phyloP scores from a whole-genome alignment of 2,329 filamentous ascomycete species.

The Knufia fluminis region DNA sequence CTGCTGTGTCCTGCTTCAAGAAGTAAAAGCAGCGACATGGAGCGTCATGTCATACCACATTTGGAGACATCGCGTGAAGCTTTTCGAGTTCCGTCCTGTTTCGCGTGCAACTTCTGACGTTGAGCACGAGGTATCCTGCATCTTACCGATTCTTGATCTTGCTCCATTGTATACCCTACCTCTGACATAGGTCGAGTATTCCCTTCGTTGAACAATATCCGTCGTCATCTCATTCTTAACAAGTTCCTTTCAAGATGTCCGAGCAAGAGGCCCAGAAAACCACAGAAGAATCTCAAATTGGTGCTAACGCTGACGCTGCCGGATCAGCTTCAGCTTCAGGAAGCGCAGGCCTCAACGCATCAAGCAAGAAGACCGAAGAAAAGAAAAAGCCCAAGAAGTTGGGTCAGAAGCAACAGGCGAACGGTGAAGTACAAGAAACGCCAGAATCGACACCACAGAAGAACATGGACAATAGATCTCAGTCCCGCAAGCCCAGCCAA shows the following conservation, averaged over 20 bases:
- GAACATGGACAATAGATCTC: slow-evolving; percentile 22
- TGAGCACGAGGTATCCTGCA: slow-evolving; percentile 10
- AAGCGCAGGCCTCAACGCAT: slow-evolving; percentile 22
- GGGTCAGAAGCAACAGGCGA: slow-evolving; percentile 18
- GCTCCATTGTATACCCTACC: slow-evolving; percentile 1
- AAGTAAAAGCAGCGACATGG: slow-evolving; percentile 19
- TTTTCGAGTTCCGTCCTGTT: slow-evolving; percentile 8
- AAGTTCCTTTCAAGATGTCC: slow-evolving; percentile 20
- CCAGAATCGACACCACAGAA: slow-evolving; percentile 16
- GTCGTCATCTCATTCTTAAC: slow-evolving; percentile 12
- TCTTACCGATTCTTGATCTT: neutral
- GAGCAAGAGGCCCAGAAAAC: slow-evolving; percentile 21
- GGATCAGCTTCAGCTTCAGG: slow-evolving; percentile 29
- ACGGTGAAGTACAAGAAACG: slow-evolving; percentile 21
- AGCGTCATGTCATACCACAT: slow-evolving; percentile 17
- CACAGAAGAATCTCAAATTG: slow-evolving; percentile 26
- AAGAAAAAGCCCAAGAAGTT: slow-evolving; percentile 25
- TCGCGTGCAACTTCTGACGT: slow-evolving; percentile 17
- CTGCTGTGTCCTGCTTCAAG: neutral
- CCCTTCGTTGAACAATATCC: slow-evolving; percentile 13
- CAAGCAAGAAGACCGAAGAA: slow-evolving; percentile 26
- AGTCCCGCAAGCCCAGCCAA: slow-evolving; percentile 20
- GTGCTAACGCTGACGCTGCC: slow-evolving; percentile 27
- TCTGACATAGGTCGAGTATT: slow-evolving; percentile 18
- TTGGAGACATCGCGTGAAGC: slow-evolving; percentile 1